Base-by-base conservation (phyloP, 805 yeast genomes). In the Myxozyma neotropica region DNA sequence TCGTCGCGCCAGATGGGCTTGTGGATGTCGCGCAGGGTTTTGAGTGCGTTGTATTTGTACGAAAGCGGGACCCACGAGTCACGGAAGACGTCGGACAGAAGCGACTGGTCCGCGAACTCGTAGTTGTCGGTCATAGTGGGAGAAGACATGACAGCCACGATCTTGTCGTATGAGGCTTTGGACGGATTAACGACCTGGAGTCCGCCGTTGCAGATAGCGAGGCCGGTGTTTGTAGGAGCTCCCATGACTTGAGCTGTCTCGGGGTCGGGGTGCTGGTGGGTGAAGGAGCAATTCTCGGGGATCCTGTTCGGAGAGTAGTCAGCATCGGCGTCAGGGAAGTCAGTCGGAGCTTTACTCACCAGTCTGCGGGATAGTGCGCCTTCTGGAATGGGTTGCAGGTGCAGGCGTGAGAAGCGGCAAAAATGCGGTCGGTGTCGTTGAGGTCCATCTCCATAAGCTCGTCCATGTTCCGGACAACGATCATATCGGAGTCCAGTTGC, bases 391-490 rank as follows among this genome's bases (percentile, higher is more conserved):
- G 87, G 64, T 83, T 83, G 71, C 87, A 83, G 23, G 82, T 84
- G 70, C 87, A 83, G 2, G 87, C 86, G 63, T 83, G 83, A 10
- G 81, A 69, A 0, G 86, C 85, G 0, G 85, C 87, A 71, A 83
- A 62, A n/a, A 62, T 36, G 10, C 66, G 55, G 53, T 62, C 61
- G 39, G 59, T 47, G 49, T 68, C 69, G 51, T 72, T 67, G 49
- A 83, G 68, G 8, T 75, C 75, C 19, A 81, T 50, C 6, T 78
- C 80, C 80, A 83, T 80, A 44, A 83, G 71, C 66, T 83, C 87
- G 69, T 83, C 87, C 83, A 83, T 81, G 66, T 83, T 83, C 56
- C 74, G 72, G 7, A 80, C 57, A 1, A 83, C 83, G 29, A 82
- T 72, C 87, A 84, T 83, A 70, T 83, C 88, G 17, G 82, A 77